These are phyloP conservation scores for Margaritispora aquatica DNA, from an alignment of 495 filamentous ascomycete genomes.

Conservation along the genomic window DNA sequence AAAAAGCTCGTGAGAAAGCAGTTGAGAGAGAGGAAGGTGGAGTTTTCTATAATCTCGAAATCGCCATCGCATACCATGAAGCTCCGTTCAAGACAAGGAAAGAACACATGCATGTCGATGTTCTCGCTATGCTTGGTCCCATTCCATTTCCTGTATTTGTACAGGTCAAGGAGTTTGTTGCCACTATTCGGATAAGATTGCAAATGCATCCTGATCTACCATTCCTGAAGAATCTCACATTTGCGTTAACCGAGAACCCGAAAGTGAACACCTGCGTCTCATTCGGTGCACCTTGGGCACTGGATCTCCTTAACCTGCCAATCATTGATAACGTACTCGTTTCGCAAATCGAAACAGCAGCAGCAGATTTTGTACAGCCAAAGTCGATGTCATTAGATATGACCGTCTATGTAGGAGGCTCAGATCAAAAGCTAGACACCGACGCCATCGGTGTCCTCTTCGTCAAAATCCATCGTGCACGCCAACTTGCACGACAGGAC, in stretches of 20 bases:
- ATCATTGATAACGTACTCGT: conserved; percentile 6
- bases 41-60: conserved; percentile 11
- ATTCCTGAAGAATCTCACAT: conserved; percentile 9
- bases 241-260: conserved; percentile 8
- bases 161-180: conserved; percentile 10
- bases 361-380: conserved; percentile 9
- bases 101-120: conserved; percentile 11
- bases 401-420: conserved; percentile 8
- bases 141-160: conserved; percentile 7
- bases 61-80: conserved; percentile 11
- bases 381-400: conserved; percentile 12
- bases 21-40: conserved; percentile 4
- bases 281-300: conserved; percentile 6
- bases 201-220: conserved; percentile 12
- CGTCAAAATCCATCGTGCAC: conserved; percentile 8
- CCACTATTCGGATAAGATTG: conserved; percentile 3
- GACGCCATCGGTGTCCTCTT: conserved; percentile 10
- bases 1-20: conserved; percentile 1
- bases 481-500: conserved; percentile 4
- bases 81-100: conserved; percentile 1
- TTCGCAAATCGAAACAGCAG: conserved; percentile 6
- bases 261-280: conserved; percentile 8
- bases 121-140: conserved; percentile 5
- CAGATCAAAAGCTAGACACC: conserved; percentile 8
- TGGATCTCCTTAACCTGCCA: conserved; percentile 8